Conservation (phyloP, 352 stramenopile species). For the Pythium graminicola region DNA sequence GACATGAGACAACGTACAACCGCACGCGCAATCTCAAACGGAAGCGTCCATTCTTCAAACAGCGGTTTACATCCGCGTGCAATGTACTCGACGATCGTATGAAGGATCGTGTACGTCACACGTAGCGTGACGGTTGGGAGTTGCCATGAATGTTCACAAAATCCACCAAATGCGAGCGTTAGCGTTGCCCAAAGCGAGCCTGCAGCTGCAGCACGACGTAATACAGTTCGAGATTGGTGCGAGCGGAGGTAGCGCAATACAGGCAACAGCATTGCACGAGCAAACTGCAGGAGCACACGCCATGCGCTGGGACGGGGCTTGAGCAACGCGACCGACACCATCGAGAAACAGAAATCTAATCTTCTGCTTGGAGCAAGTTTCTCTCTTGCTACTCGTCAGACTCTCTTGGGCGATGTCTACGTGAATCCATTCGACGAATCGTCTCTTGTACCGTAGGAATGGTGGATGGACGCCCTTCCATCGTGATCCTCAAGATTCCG, state of each 20-base stretch:
- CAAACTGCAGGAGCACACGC: not conserved
- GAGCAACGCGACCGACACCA: constrained; percentile 1
- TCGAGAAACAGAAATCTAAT: no score
- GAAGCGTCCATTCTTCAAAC: constrained; percentile 20
- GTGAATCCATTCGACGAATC: not conserved
- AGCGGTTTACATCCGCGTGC: constrained; percentile 17
- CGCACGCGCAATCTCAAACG: constrained; percentile 21
- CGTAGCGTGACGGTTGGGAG: constrained; percentile 8
- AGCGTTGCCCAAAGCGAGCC: constrained; percentile 13
- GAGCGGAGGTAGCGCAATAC: not conserved
- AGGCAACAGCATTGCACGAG: not conserved
- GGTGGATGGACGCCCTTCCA: no score
- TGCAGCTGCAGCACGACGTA: constrained; percentile 6
- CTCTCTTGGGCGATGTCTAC: not conserved
- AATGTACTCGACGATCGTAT: constrained; percentile 17
- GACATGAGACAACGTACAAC: constrained; percentile 12
- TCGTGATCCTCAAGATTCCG: no score
- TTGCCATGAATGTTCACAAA: constrained; percentile 16
- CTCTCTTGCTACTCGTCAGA: no score
- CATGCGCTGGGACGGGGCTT: not conserved
- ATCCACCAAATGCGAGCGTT: constrained; percentile 10
- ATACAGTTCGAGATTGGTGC: not conserved
- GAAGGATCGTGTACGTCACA: constrained; percentile 7
- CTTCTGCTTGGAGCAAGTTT: no score
- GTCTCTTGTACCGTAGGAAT: not conserved